Base-by-base conservation (phyloP, 2,329 filamentous ascomycete genomes). In the Raffaelea ambrosiae region DNA sequence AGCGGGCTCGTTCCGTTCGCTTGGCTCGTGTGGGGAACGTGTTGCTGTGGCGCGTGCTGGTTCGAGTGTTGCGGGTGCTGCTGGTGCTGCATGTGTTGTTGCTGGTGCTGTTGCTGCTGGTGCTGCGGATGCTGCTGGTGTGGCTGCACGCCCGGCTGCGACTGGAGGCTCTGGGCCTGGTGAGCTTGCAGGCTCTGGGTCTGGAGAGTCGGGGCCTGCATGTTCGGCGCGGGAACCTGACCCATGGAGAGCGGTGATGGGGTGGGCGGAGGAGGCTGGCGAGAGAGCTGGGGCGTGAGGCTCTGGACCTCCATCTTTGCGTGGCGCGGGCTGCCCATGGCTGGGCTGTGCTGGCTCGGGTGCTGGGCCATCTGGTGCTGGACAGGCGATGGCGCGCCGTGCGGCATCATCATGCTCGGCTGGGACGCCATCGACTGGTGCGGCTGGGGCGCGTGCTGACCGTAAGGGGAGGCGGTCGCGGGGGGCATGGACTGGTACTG, bases 401-500 rank as follows among this genome's bases (percentile, higher is more conserved):
- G 79, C 48, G 79, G 78, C 78, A 83, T 81, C 70, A 83, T 80
- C 71, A 83, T 77, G 61, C 72, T 76, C 22, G 78, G 75, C 59
- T 83, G 80, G 23, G 80, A 80, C 19, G 77, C 74, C 73, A 83
- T 81, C 8, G 77, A 70, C 60, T 74, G 74, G 55, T 77, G 73
- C 14, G 70, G 65, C 51, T 77, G 72, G 49, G 67, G 73, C 52
- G 66, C 70, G 57, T 77, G 82, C 54, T 80, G 77, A 44, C 74
- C 76, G 57, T 83, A 84, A 2, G 79, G 76, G 31, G 77, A 80
- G 14, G 75, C 70, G 11, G 72, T 66, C 5, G 73, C 67, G 70
- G 79, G 65, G 56, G 76, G 76, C 72, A 90, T 81, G 3, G 81
- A 77, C 52, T 80, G 76, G 59, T 83, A 84, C 58, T 79, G 79